A percentile compares a stretch with the other conserved stretches of the same genome.
These are phyloP conservation scores for Cladorrhinum samala DNA, from an alignment of 495 filamentous ascomycete species.

Conservation along the genomic window DNA sequence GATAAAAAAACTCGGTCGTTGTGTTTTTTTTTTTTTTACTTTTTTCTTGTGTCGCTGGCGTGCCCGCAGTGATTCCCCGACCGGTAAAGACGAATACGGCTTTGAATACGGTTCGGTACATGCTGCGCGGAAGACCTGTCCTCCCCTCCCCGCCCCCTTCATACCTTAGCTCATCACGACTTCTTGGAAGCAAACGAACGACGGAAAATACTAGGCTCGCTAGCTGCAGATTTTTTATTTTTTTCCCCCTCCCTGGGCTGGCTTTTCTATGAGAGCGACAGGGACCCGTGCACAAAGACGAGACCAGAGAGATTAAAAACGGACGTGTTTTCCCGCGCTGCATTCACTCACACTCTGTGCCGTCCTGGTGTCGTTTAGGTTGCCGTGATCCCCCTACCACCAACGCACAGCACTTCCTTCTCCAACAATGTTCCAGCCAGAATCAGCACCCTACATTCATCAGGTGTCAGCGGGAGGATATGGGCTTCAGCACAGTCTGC, in stretches of 20 bases:
- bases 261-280: no score
- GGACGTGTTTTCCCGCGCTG: constrained; percentile 4
- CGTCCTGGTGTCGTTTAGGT: no score
- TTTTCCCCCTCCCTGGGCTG: no score
- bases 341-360: background rate
- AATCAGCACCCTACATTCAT: background rate
- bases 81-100: constrained; percentile 11
- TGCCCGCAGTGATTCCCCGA: constrained; percentile 9
- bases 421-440: background rate
- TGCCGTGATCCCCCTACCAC: no score
- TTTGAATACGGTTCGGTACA: constrained; percentile 13
- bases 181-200: background rate
- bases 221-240: background rate
- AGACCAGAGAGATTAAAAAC: constrained; percentile 7
- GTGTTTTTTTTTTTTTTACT: background rate
- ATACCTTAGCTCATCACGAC: no score
- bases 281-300: no score
- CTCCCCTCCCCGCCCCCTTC: no score
- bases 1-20: constrained; percentile 12
- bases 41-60: constrained; percentile 4
- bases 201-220: background rate
- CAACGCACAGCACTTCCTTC: background rate
- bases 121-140: no score
- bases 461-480: constrained; percentile 20
- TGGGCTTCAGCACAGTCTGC: constrained; percentile 31